Base-by-base conservation (phyloP, 805 yeast species). In the Vanderwaltozyma polyspora region DNA sequence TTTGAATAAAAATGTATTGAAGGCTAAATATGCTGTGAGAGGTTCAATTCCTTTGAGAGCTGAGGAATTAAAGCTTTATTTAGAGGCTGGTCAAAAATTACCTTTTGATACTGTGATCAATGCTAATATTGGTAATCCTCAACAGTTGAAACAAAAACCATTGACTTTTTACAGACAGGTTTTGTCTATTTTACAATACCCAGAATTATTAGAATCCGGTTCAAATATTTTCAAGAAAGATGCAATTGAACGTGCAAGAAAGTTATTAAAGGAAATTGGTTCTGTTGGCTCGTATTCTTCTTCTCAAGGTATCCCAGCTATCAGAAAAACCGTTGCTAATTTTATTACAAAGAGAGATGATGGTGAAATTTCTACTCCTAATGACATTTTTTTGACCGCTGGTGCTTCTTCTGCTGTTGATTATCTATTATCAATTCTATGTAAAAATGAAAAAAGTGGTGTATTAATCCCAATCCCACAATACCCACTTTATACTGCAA, bases 91-190 rank as follows among this genome's bases (percentile, higher is more conserved):
- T 14, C 73, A 21, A 8, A 21, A 81, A 5, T 63, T 85, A 43
- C 94, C 94, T 1, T 91, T 86, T 53, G 61, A 70, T 28, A 64
- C 71, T 40, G 82, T 91, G 48, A 80, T 93, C 54, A 78, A 75
- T 50, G 91, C 95, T 43, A 91, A 91, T 56, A 91, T 91, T 42
- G 99, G 99, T 21, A 91, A 91, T 56, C 99, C 99, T 2, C 99
- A 91, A 60, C 97, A 89, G 57, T 68, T 91, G 53, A 89, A 85
- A 46, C 99, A 91, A 59, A 71, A 77, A 50, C 98, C 99, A 1
- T 67, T 91, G 48, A 83, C 94, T n/a, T 91, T 91, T 66, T 87
- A 85, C 60, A 72, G 99, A 49, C 94, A 87, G 55, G 94, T 87
- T 4, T 64, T 89, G 39, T 74, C 96, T 1, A 59, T 87, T 29